Percentiles rank a stretch among this genome's conserved stretches.
Conservation (phyloP, 306 rosid species). For the Prunus fruticosa region DNA sequence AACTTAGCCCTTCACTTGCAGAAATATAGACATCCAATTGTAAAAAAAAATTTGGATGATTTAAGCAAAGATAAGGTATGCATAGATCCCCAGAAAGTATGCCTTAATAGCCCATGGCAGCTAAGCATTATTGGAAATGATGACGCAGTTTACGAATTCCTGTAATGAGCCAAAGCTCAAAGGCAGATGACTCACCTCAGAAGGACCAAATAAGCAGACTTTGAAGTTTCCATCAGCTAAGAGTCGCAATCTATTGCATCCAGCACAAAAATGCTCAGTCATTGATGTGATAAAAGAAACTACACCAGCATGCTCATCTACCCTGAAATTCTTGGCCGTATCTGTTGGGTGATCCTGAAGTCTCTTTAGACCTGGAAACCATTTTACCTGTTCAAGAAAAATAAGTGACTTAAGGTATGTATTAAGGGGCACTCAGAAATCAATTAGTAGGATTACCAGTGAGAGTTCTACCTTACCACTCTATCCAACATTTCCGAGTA, state of each 20-base stretch:
- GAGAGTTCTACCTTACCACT: conserved; percentile 90
- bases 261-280: conserved; percentile 98
- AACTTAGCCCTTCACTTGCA: conserved; percentile 5
- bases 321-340: conserved; percentile 82
- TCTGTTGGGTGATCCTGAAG: conserved; percentile 82
- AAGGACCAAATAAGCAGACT: conserved; percentile 95
- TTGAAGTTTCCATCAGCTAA: conserved; percentile 94
- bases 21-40: not conserved
- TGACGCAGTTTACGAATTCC: not conserved
- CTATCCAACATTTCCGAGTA: conserved; percentile 84
- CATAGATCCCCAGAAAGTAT: not conserved
- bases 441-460: conserved; percentile 23
- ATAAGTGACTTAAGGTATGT: conserved; percentile 15
- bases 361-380: conserved; percentile 48
- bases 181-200: conserved; percentile 59
- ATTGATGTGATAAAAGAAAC: conserved; percentile 93
- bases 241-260: conserved; percentile 91
- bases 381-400: conserved; percentile 48
- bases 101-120: not conserved
- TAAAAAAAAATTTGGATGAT: not conserved
- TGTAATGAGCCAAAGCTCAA: conserved; percentile 15
- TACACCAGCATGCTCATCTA: conserved; percentile 71
- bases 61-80: not conserved
- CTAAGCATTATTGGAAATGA: not conserved
- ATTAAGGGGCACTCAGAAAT: conserved; percentile 19